phyloP scores from a whole-genome alignment of 139 green algal species.

The Coelastrella sp. region DNA sequence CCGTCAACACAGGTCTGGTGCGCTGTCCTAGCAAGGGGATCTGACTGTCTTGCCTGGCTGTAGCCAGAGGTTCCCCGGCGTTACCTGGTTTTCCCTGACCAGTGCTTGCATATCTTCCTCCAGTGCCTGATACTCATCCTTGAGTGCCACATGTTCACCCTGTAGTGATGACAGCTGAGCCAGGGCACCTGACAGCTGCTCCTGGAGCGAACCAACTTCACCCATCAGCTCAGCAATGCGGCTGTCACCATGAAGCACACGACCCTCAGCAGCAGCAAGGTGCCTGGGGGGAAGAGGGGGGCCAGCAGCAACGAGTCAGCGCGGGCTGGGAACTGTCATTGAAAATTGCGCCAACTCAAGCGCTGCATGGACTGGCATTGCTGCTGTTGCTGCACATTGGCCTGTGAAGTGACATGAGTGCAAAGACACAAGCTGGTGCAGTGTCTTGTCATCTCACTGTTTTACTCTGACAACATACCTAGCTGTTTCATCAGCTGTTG shows the following conservation, averaged over 20 bases:
- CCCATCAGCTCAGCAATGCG: slow-evolving; percentile 46
- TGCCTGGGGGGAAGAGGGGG: slow-evolving; percentile 55
- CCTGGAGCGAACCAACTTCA: slow-evolving; percentile 47
- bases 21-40: too few relatives aligned
- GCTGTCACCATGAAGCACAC: slow-evolving; percentile 56
- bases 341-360: too few relatives aligned
- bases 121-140: slow-evolving; percentile 67
- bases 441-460: too few relatives aligned
- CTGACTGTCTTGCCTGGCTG: too few relatives aligned
- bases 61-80: too few relatives aligned
- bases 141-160: slow-evolving; percentile 66
- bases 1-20: too few relatives aligned
- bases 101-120: slow-evolving; percentile 73
- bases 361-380: too few relatives aligned
- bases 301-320: background rate
- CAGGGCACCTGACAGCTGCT: slow-evolving; percentile 55
- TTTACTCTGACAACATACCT: too few relatives aligned
- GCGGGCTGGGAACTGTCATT: too few relatives aligned
- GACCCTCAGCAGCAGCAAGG: slow-evolving; percentile 68
- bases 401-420: too few relatives aligned
- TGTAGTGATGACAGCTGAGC: slow-evolving; percentile 41
- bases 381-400: background rate
- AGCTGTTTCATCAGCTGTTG: slow-evolving; percentile 55
- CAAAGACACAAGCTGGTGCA: too few relatives aligned
- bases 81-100: slow-evolving; percentile 81